These are phyloP conservation scores for Pharnaceum exiguum DNA, from an alignment of 148 eudicot species.

Conservation along the genomic window DNA sequence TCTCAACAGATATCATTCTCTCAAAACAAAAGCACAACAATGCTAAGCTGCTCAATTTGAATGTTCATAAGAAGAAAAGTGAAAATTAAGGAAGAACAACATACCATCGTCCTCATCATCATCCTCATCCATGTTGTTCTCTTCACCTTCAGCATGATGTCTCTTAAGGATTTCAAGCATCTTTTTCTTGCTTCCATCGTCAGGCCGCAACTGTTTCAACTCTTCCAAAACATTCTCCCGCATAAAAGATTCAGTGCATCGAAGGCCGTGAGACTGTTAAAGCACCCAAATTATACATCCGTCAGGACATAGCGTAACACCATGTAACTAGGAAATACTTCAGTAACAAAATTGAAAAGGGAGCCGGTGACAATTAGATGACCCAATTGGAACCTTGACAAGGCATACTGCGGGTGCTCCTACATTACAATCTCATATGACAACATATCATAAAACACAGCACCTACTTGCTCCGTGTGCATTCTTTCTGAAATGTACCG, in stretches of 20 bases:
- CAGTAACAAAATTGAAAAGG: not conserved
- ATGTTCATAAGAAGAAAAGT: not conserved
- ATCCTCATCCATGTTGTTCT: conserved; percentile 61
- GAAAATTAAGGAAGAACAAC: not conserved
- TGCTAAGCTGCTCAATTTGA: not conserved
- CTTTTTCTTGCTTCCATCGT: conserved; percentile 60
- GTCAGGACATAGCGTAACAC: not conserved
- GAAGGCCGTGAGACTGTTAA: conserved; percentile 70
- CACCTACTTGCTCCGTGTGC: too few species aligned
- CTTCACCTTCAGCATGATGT: conserved; percentile 73
- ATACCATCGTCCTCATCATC: conserved; percentile 19
- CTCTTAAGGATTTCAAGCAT: conserved; percentile 74
- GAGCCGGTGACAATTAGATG: not conserved
- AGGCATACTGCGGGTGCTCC: not conserved
- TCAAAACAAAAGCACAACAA: too few species aligned
- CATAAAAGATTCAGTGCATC: conserved; percentile 97
- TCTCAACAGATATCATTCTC: too few species aligned
- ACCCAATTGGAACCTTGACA: not conserved
- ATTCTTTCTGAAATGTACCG: too few species aligned
- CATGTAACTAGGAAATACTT: not conserved
- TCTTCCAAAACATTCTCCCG: conserved; percentile 82
- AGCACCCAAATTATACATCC: not conserved
- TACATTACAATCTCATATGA: not conserved
- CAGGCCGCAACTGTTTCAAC: conserved; percentile 48
- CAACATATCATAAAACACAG: not conserved